phyloP scores from a whole-genome alignment of 2,329 filamentous ascomycete genomes.

The Dactylonectria macrodidyma region DNA sequence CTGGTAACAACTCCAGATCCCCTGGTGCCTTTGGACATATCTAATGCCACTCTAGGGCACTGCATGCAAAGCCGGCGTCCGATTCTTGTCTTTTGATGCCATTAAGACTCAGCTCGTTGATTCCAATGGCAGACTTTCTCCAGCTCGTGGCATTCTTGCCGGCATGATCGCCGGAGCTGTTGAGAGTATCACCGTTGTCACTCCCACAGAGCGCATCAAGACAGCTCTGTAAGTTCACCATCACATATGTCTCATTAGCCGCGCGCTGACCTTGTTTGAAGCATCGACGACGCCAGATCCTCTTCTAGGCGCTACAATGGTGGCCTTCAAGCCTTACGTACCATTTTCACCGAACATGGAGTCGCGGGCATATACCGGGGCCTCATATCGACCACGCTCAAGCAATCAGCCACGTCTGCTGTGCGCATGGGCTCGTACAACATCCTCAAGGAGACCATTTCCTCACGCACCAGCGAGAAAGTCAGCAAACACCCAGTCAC shows the following conservation, averaged over 20 bases:
- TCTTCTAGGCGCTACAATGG: constrained; percentile 47
- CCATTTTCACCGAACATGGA: constrained; percentile 57
- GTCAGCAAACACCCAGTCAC: constrained; percentile 46
- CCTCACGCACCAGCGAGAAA: constrained; percentile 37
- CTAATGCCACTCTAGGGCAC: constrained; percentile 59
- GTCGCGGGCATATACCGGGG: constrained; percentile 61
- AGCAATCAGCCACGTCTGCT: constrained; percentile 63
- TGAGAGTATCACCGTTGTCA: constrained; percentile 75
- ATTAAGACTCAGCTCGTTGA: constrained; percentile 72
- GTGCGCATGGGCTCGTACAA: constrained; percentile 66
- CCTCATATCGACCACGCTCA: constrained; percentile 61
- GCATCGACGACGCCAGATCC: constrained; percentile 55
- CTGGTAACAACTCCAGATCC: constrained; percentile 48
- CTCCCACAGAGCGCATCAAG: constrained; percentile 78
- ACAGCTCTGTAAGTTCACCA: constrained; percentile 65
- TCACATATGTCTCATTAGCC: neutral
- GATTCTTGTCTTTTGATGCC: constrained; percentile 76
- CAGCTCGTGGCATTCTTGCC: constrained; percentile 70
- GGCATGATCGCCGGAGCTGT: constrained; percentile 76
- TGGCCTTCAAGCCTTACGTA: constrained; percentile 50
- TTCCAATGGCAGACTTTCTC: constrained; percentile 69
- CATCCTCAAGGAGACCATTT: constrained; percentile 55
- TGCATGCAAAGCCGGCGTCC: constrained; percentile 75
- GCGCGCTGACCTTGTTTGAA: constrained; percentile 8
- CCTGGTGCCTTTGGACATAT: neutral